Evolutionary conservation across 2,329 filamentous ascomycete genomes (phyloP).

Genomic region (Fusarium sp.): DNA sequence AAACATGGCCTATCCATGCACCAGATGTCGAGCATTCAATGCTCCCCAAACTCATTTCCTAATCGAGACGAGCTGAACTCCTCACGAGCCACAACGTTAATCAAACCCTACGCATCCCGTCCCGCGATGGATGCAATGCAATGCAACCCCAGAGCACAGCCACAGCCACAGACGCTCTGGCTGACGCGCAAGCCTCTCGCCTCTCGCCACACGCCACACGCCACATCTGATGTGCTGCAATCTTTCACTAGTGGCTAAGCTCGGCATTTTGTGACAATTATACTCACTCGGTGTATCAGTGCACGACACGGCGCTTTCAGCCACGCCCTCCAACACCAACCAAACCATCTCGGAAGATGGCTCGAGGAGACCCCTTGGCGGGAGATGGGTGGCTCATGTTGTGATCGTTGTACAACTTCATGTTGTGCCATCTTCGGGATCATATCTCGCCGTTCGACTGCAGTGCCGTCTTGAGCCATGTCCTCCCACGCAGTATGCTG

Average conservation of each 20-base stretch:
- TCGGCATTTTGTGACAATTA: conserved; percentile 22
- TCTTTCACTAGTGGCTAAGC: conserved; percentile 35
- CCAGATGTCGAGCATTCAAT: conserved; percentile 19
- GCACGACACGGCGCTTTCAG: not conserved
- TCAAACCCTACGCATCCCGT: conserved; percentile 13
- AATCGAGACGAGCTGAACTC: conserved; percentile 28
- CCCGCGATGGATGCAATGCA: not conserved
- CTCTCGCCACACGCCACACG: conserved; percentile 46
- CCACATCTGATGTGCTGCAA: not conserved
- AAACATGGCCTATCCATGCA: conserved; percentile 25
- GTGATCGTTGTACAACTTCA: not conserved
- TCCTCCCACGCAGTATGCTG: conserved; percentile 5
- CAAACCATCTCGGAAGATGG: conserved; percentile 29
- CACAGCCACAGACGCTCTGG: conserved; percentile 12
- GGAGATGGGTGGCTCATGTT: conserved; percentile 1
- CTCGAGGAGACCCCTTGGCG: conserved; percentile 30
- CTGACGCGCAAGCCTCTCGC: conserved; percentile 42
- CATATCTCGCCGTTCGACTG: conserved; percentile 1
- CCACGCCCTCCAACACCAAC: conserved; percentile 11
- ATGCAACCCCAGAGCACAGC: conserved; percentile 14
- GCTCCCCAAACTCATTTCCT: conserved; percentile 10
- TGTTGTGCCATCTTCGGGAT: not conserved
- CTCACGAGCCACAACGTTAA: conserved; percentile 38
- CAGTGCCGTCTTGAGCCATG: not conserved
- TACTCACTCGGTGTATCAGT: not conserved